Base-by-base conservation (phyloP, 495 filamentous ascomycete species). In the Aspergillus funiculosus region DNA sequence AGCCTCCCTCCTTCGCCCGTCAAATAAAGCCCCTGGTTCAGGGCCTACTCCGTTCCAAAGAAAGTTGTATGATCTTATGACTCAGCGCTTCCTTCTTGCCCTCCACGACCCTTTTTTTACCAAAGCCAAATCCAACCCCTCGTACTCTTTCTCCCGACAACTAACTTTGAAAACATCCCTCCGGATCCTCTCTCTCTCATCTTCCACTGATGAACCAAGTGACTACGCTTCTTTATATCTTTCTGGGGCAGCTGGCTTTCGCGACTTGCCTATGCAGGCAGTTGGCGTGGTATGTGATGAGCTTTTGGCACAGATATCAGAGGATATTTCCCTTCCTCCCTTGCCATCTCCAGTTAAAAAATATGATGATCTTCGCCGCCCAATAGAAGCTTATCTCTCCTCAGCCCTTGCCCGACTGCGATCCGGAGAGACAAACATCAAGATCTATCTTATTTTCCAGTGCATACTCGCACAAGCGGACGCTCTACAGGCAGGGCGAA, bases 51-150 rank as follows among this genome's bases (percentile, higher is more conserved):
- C 54, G 4, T 73, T 71, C 14, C 43, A 67, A 3, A 47, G 68
- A 13, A 35, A 65, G 9, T 15, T 58, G 6, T 42, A 58, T 40
- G 53, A 74, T 31, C 61, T 59, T 11, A 40, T 73, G 3, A 44
- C 73, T 0, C 73, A 66, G 6, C 69, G 73, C n/a, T 75, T 75
- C 39, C 36, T 76, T 17, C 37, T 78, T 3, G 54, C 64, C 22
- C 55, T 79, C 0, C 72, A 79, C 47, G 56, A 58, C 22, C 64
- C 72, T 2, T 78, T 75, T 48, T 58, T 67, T 17, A 52, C 54
- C 15, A 51, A 68, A 49, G 69, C 73, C 15, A 39, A 39, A 14
- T 19, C 28, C 35, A 40, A 32, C 19, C 45, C 36, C 0, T 22
- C 19, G 2, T 48, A 40, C n/a, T 30, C 21, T 38, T 40, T 32